Evolutionary conservation across 2,329 filamentous ascomycete genomes (phyloP), one percentile per base, ranked within the genome.

Genomic region (Diaporthe humulicola): DNA sequence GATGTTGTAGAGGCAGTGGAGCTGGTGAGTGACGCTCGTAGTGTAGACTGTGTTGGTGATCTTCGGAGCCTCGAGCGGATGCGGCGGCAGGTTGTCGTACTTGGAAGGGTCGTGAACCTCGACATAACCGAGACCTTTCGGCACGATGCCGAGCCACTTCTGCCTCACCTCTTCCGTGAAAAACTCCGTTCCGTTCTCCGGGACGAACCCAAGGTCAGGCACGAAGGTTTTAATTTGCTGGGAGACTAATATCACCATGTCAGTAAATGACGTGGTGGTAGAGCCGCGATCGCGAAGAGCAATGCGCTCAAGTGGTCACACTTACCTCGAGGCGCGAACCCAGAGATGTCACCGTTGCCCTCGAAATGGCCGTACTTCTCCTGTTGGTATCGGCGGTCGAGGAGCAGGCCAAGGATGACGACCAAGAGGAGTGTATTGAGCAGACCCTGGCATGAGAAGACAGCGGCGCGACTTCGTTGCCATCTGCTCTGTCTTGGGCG

Each of bases 21-120:
- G 80, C 77, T 87, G 85, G 74, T 87, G 85, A 4, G 85, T 86
- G 76, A 86, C 82, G 2, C 83, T 84, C 0, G 85, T 85, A 2
- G 85, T 86, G 77, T 83, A 86, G 56, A 83, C 84, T 52, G 81
- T 79, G 22, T 80, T 77, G 4, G 79, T 77, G 73, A 80, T 85
- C 25, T 77, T 78, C 9, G 45, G 45, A n/a, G 48, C 70, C 22
- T 80, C 58, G 10, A 87, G 78, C 22, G 78, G 81, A 8, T 78
- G 80, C 5, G 8, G 15, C 3, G 84, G 85, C 15, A 86, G 81
- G 77, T 84, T 83, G 56, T 84, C 78, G 78, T 84, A 83, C 17
- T 77, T 75, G 9, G 78, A 69, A 0, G 84, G 82, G 66, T 84
- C 66, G 57, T 83, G 79, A 64, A 86, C 78, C 45, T 80, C 77